These are phyloP conservation scores for Sporothrix protearum DNA, from an alignment of 2,329 filamentous ascomycete species.

Conservation along the genomic window DNA sequence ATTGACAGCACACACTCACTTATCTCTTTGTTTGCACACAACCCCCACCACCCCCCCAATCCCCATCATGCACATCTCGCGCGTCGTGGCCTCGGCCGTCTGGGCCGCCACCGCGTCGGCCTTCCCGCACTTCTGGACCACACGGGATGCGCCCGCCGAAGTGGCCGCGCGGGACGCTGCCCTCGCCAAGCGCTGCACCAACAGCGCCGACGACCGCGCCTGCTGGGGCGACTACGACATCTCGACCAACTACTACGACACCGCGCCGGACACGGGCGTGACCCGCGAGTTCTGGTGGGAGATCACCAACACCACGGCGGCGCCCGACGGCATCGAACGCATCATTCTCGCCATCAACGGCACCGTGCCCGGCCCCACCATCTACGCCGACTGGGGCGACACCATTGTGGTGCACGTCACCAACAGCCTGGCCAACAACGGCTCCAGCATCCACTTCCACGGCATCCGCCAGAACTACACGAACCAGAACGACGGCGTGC, in stretches of 20 bases:
- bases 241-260: slow-evolving; percentile 30
- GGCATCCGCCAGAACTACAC: slow-evolving; percentile 49
- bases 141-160: background rate
- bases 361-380: slow-evolving; percentile 62
- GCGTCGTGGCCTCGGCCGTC: slow-evolving; percentile 18
- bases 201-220: slow-evolving; percentile 15
- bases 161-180: background rate
- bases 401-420: slow-evolving; percentile 44
- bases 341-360: slow-evolving; percentile 60
- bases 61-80: slow-evolving; percentile 7
- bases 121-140: slow-evolving; percentile 3
- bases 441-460: slow-evolving; percentile 52
- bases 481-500: slow-evolving; percentile 53
- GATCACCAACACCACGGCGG: slow-evolving; percentile 25
- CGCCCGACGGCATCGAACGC: slow-evolving; percentile 56
- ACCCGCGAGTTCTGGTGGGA: slow-evolving; percentile 38
- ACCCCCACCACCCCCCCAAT: background rate
- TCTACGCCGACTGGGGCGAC: slow-evolving; percentile 63
- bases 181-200: background rate
- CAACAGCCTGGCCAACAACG: slow-evolving; percentile 63
- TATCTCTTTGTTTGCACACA: background rate
- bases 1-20: background rate
- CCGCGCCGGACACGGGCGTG: slow-evolving; percentile 51
- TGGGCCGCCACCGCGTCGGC: slow-evolving; percentile 7
- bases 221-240: slow-evolving; percentile 29